These are phyloP conservation scores for Botryosphaeria dothidea DNA, from an alignment of 2,329 filamentous ascomycete species.

Conservation along the genomic window DNA sequence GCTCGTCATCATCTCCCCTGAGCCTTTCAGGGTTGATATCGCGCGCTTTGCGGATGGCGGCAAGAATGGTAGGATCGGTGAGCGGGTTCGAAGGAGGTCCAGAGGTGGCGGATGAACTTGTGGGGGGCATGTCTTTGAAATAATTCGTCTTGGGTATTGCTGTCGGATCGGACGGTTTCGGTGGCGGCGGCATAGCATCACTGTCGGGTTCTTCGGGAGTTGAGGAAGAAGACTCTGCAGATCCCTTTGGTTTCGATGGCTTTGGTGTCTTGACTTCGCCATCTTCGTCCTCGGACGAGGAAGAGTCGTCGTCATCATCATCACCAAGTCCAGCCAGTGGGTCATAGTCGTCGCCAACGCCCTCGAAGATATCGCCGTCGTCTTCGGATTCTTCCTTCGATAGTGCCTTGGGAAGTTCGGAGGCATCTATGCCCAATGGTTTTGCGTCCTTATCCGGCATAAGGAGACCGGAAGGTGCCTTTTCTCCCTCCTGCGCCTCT, in stretches of 20 bases:
- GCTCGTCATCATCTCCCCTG: constrained; percentile 34
- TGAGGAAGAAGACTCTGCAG: background rate
- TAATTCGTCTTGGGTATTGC: constrained; percentile 18
- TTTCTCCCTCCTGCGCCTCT: constrained; percentile 39
- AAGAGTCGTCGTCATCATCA: constrained; percentile 43
- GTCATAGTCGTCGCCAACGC: constrained; percentile 61
- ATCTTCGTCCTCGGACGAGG: constrained; percentile 42
- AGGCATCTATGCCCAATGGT: constrained; percentile 54
- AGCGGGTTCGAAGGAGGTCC: constrained; percentile 36
- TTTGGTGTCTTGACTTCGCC: constrained; percentile 17
- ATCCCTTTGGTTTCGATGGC: constrained; percentile 13
- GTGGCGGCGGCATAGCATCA: constrained; percentile 11
- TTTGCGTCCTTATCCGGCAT: constrained; percentile 47
- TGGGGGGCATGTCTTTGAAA: constrained; percentile 21
- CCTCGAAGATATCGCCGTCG: constrained; percentile 64
- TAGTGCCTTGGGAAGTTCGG: constrained; percentile 27
- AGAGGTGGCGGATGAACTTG: constrained; percentile 25
- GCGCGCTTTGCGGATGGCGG: constrained; percentile 72
- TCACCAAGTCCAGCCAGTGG: constrained; percentile 56
- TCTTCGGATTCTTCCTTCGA: constrained; percentile 46
- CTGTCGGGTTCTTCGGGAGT: constrained; percentile 14
- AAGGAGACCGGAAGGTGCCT: constrained; percentile 37
- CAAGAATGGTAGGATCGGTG: constrained; percentile 58
- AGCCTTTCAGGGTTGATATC: constrained; percentile 65
- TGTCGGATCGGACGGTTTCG: background rate